A percentile compares a stretch with the other conserved stretches of the same genome.
phyloP scores from a whole-genome alignment of 2,329 filamentous ascomycete genomes.

The Venturia carpophila region DNA sequence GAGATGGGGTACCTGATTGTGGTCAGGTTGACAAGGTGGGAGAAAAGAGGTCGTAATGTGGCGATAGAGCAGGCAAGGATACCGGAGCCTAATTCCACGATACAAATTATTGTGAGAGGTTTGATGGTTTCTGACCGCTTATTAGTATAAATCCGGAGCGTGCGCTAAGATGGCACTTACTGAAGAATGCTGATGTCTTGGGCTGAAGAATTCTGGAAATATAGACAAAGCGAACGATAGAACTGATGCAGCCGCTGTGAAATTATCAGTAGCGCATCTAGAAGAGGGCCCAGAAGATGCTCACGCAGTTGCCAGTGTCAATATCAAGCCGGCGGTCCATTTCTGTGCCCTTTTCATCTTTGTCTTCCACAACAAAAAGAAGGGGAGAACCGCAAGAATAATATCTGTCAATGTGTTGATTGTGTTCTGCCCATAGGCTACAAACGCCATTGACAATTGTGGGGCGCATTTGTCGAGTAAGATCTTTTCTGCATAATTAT shows the following conservation, averaged over 20 bases:
- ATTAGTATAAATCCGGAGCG: background rate
- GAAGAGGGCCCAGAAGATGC: background rate
- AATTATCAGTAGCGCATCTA: background rate
- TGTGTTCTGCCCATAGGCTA: conserved; percentile 22
- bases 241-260: conserved; percentile 17
- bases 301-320: conserved; percentile 33
- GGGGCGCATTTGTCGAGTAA: conserved; percentile 17
- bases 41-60: conserved; percentile 20
- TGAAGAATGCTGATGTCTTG: background rate
- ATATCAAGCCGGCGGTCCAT: conserved; percentile 33
- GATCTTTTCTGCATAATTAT: conserved; percentile 17
- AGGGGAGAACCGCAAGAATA: conserved; percentile 33
- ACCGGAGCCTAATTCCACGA: conserved; percentile 17
- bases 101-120: conserved; percentile 13
- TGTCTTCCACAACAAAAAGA: conserved; percentile 33
- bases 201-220: background rate
- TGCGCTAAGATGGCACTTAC: background rate
- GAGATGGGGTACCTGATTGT: background rate
- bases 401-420: conserved; percentile 33
- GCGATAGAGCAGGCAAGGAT: conserved; percentile 19
- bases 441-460: background rate
- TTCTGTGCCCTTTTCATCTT: conserved; percentile 37
- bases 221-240: conserved; percentile 19
- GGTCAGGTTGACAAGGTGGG: background rate
- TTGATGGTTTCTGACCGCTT: conserved; percentile 5